Percentiles rank a stretch among this genome's conserved stretches.
phyloP scores from a whole-genome alignment of 2,329 filamentous ascomycete species.

The Rutstroemia sp. region DNA sequence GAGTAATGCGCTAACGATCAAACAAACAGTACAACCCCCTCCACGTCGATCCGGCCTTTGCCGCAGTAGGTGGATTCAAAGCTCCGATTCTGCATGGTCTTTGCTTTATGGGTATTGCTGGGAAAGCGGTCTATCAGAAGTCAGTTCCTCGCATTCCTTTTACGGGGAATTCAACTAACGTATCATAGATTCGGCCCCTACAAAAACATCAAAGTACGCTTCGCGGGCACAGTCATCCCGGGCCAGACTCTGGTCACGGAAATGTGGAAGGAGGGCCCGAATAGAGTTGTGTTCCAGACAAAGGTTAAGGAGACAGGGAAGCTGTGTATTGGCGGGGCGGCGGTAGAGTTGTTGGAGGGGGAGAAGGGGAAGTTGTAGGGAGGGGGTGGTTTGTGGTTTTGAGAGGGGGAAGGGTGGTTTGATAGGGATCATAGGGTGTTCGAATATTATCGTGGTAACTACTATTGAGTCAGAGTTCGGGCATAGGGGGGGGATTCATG shows the following conservation, averaged over 20 bases:
- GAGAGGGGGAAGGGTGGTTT: background rate
- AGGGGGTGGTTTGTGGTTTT: background rate
- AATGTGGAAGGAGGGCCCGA: slow-evolving; percentile 85
- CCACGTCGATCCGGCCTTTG: slow-evolving; percentile 90
- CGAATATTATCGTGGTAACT: no score
- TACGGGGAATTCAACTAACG: background rate
- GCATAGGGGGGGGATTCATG: no score
- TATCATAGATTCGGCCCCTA: slow-evolving; percentile 52
- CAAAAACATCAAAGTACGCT: slow-evolving; percentile 89
- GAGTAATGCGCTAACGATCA: background rate
- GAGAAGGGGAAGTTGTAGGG: slow-evolving; percentile 3
- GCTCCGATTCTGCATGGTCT: slow-evolving; percentile 93
- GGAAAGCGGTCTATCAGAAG: slow-evolving; percentile 80
- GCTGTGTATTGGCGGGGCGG: slow-evolving; percentile 73
- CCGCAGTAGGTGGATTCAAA: slow-evolving; percentile 93
- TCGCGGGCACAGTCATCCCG: slow-evolving; percentile 77
- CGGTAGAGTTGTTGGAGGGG: slow-evolving; percentile 55
- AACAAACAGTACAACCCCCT: slow-evolving; percentile 48
- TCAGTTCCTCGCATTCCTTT: slow-evolving; percentile 31
- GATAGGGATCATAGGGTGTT: background rate
- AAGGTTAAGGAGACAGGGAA: slow-evolving; percentile 92
- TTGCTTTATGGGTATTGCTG: slow-evolving; percentile 86
- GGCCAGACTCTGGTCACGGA: slow-evolving; percentile 87
- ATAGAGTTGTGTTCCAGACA: slow-evolving; percentile 74
- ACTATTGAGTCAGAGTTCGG: no score